Percentiles rank a stretch among this genome's conserved stretches.
phyloP scores from a whole-genome alignment of 176 grass and related monocot species.

The Musa troglodytarum region DNA sequence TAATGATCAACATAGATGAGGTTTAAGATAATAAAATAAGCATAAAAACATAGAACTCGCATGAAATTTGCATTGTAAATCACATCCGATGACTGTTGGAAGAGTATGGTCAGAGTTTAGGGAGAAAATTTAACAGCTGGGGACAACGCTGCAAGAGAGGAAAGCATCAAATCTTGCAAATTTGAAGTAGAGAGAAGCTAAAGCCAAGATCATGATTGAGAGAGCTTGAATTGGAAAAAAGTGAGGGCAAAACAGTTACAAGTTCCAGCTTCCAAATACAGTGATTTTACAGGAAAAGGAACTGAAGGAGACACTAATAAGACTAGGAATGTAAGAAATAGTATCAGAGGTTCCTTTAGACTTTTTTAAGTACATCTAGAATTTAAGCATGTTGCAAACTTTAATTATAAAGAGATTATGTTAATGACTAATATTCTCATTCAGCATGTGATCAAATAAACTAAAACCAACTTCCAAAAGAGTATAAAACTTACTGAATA shows the following conservation, averaged over 20 bases:
- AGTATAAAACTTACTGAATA: background rate
- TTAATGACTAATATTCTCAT: no score
- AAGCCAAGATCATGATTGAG: background rate
- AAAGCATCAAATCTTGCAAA: background rate
- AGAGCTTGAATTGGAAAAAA: background rate
- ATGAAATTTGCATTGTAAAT: background rate
- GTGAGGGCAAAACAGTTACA: background rate
- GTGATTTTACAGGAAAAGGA: background rate
- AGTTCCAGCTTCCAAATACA: background rate
- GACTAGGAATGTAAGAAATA: no score
- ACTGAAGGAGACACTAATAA: no score
- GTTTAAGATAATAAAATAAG: background rate
- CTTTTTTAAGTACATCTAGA: no score
- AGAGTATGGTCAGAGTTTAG: background rate
- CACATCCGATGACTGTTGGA: background rate
- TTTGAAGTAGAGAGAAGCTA: background rate
- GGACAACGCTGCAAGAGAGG: background rate
- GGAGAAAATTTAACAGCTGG: background rate
- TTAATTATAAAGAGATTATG: no score
- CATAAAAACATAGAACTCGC: background rate
- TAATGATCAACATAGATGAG: background rate
- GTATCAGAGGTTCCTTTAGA: no score
- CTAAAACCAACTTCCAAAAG: background rate
- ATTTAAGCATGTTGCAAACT: no score
- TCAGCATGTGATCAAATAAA: background rate